These are phyloP conservation scores for Cryphonectria parasitica DNA, from an alignment of 2,329 filamentous ascomycete genomes.

Conservation along the genomic window DNA sequence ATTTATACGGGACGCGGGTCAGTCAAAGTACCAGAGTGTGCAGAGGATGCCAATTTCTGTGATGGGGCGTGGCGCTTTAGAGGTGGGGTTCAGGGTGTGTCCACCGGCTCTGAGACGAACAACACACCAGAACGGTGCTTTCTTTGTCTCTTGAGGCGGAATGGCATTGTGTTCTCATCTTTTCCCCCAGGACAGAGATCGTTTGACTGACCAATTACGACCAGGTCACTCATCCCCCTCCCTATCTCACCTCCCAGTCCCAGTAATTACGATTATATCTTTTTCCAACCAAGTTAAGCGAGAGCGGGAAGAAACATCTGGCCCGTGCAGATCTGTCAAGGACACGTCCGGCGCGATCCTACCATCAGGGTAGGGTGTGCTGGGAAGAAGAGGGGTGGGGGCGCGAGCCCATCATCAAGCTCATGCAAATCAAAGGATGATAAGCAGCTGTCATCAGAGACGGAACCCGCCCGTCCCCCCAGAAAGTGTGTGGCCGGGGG, in stretches of 20 bases:
- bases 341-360: conserved; percentile 21
- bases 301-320: conserved; percentile 15
- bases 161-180: too few species aligned
- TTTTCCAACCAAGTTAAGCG: neutral
- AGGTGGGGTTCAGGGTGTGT: neutral
- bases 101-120: neutral
- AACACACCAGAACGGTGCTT: neutral
- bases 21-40: neutral
- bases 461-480: conserved; percentile 14
- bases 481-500: neutral
- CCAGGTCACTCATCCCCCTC: too few species aligned
- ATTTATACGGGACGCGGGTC: neutral
- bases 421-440: conserved; percentile 27
- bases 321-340: conserved; percentile 27
- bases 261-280: neutral
- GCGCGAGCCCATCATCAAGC: conserved; percentile 15
- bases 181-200: too few species aligned
- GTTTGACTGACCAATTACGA: too few species aligned
- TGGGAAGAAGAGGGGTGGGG: neutral
- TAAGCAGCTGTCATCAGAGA: conserved; percentile 26
- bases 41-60: neutral
- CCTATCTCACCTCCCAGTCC: neutral
- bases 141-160: too few species aligned
- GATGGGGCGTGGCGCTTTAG: neutral
- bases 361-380: conserved; percentile 6